Conservation (phyloP, 2,329 filamentous ascomycete species). For the Ilyonectria mors-panacis region DNA sequence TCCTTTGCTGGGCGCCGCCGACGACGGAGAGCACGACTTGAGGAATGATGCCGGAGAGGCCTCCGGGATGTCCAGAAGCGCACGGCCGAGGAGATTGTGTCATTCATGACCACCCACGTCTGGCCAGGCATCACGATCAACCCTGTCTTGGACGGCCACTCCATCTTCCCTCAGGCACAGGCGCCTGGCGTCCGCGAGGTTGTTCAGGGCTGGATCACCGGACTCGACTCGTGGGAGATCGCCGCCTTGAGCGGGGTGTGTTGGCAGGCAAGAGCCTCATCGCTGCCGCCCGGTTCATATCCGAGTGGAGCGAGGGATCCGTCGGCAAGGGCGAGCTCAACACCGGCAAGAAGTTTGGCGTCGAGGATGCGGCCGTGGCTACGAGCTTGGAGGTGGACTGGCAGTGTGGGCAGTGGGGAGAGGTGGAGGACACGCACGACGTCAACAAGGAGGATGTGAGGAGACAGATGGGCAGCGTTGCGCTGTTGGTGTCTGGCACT, state of each 20-base stretch:
- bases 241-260: conserved; percentile 86
- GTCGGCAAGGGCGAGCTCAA: conserved; percentile 61
- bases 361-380: conserved; percentile 85
- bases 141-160: conserved; percentile 84
- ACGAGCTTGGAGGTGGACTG: conserved; percentile 89
- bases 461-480: conserved; percentile 89
- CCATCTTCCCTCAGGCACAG: conserved; percentile 83
- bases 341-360: conserved; percentile 71
- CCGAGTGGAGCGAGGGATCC: conserved; percentile 89
- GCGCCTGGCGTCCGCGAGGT: conserved; percentile 81
- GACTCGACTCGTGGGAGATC: conserved; percentile 83
- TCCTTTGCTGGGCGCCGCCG: conserved; percentile 87
- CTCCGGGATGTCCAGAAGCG: conserved; percentile 81
- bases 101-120: conserved; percentile 78
- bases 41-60: conserved; percentile 65
- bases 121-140: conserved; percentile 87
- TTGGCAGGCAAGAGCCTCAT: conserved; percentile 91
- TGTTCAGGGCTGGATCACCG: conserved; percentile 82
- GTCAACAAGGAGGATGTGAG: conserved; percentile 92
- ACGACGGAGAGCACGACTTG: conserved; percentile 63
- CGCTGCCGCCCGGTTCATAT: conserved; percentile 81
- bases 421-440: conserved; percentile 98
- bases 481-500: conserved; percentile 82
- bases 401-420: conserved; percentile 93
- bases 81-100: conserved; percentile 78